Conservation (phyloP, 202 grass and related monocot genomes). For the Alloteropsis angusta region DNA sequence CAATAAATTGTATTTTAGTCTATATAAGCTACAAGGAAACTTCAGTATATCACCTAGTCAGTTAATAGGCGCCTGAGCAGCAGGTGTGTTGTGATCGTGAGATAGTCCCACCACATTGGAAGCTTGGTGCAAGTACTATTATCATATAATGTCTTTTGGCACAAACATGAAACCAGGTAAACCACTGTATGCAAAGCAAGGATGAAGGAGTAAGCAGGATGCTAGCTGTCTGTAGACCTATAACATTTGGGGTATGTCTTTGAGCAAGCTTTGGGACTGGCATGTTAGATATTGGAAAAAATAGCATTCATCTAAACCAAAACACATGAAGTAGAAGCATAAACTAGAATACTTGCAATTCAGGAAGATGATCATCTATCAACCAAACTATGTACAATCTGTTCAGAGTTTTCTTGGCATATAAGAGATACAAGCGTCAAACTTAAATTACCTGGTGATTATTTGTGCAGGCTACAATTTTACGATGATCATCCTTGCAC, state of each 20-base stretch:
- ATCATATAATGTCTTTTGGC: not conserved
- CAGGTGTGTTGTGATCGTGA: not conserved
- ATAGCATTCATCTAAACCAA: not conserved
- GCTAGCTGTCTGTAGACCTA: not conserved
- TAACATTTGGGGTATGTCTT: not conserved
- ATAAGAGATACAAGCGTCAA: not conserved
- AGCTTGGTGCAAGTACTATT: not conserved
- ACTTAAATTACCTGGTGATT: conserved; percentile 64
- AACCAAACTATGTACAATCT: not conserved
- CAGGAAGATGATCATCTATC: not conserved
- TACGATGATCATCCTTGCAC: conserved; percentile 89
- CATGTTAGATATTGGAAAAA: not conserved
- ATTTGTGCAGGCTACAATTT: conserved; percentile 77
- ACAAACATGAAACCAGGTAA: not conserved
- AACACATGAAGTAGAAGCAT: not conserved
- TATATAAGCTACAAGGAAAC: not conserved
- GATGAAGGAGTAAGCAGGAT: not conserved
- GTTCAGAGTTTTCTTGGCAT: not conserved
- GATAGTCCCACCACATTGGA: not conserved
- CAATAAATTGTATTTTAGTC: not conserved
- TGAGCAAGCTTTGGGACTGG: not conserved
- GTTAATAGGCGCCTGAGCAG: not conserved
- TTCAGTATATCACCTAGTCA: not conserved
- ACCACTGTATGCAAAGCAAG: not conserved
- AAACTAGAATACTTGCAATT: not conserved